Conservation (phyloP, 805 yeast genomes). For the Yarrowia phangngaensis region DNA sequence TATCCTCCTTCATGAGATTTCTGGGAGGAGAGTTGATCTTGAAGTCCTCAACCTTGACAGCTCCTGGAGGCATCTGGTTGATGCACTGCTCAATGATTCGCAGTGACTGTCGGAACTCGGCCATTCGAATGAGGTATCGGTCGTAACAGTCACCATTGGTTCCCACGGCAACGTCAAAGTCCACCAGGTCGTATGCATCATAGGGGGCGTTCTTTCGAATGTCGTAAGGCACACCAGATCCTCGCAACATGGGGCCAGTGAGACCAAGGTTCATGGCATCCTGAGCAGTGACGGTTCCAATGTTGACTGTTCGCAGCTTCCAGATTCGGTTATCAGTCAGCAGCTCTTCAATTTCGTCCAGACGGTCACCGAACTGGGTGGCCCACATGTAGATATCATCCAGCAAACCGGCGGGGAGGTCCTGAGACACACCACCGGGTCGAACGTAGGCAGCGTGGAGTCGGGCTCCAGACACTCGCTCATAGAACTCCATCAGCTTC, state of each 20-base stretch:
- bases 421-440: conserved; percentile 91
- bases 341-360: conserved; percentile 86
- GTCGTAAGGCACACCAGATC: conserved; percentile 85
- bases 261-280: conserved; percentile 79
- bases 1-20: conserved; percentile 78
- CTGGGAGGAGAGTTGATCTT: conserved; percentile 82
- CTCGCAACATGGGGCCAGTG: conserved; percentile 87
- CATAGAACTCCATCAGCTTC: conserved; percentile 88
- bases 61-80: conserved; percentile 89
- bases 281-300: conserved; percentile 78
- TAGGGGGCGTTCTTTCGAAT: conserved; percentile 83
- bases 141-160: conserved; percentile 87
- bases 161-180: conserved; percentile 84
- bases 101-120: conserved; percentile 85
- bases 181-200: conserved; percentile 83
- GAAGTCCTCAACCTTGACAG: conserved; percentile 85
- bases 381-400: conserved; percentile 96
- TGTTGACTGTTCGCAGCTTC: conserved; percentile 79
- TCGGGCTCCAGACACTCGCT: conserved; percentile 86
- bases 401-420: conserved; percentile 76
- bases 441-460: conserved; percentile 83
- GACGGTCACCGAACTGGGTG: conserved; percentile 88
- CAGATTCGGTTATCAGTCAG: conserved; percentile 88
- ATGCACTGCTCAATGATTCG: conserved; percentile 87
- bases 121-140: conserved; percentile 83